Evolutionary conservation across 176 grass and related monocot genomes (phyloP), one percentile per base, ranked within the genome.

Genomic region (Phoenix dactylifera): DNA sequence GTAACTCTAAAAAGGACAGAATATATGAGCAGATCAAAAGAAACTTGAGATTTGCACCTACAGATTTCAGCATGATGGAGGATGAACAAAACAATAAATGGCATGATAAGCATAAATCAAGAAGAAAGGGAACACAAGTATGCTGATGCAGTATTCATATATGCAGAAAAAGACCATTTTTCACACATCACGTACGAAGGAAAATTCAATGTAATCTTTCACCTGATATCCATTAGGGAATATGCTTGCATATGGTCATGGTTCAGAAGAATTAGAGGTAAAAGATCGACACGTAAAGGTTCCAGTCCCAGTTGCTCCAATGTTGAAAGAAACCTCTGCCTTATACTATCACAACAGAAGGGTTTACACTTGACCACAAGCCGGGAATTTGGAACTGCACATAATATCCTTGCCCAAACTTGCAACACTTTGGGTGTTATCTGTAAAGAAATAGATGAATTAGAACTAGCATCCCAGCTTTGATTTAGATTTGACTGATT

Each of bases 201-300:
- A 24, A 54, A 64, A 32, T 19, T 70, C 4, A 49, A 51, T 58
- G 17, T 6, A 57, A 65, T 16, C 73, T 29, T 59, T 67, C 28
- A 92, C 93, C 93, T 98, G 60, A 98, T 98, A 79, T 98, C 93
- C 84, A 98, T 98, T 54, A 98, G 65, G 50, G 93, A 98, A 83
- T 98, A 98, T 29, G 93, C 88, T 60, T 98, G 93, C 93, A 98
- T 98, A 77, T 98, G 93, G 67, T 98, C 93, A 70, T 98, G 88
- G 57, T 98, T 98, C 60, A 98, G 84, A 77, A 92, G 87, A 75
- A 98, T 98, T 32, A 98, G 83, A 48, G 93, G 88, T 63, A 98
- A 79, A 71, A 98, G 77, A 77, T 98, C 93, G 29, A 98, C 84
- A 54, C 93, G 75, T 71, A 88, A 55, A 35, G 93, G 62, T 64